Evolutionary conservation across 495 filamentous ascomycete genomes (phyloP).

Genomic region (Penicillium ucsense): DNA sequence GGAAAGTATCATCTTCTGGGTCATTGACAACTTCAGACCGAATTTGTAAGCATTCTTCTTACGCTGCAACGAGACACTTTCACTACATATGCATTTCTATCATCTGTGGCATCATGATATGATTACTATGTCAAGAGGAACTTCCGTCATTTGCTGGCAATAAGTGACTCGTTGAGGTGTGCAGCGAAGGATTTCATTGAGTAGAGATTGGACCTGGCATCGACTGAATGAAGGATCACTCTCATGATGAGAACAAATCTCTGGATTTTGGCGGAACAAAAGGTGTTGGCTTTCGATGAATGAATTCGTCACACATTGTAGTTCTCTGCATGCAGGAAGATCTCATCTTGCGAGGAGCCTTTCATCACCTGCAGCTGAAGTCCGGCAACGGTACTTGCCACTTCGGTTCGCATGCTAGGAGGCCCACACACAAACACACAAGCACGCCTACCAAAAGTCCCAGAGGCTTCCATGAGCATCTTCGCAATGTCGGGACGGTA

Average conservation of each 20-base stretch:
- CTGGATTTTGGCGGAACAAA: background rate
- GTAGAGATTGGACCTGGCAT: too few species aligned
- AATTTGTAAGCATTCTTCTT: background rate
- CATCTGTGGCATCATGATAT: too few species aligned
- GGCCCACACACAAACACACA: conserved; percentile 94
- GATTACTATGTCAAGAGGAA: too few species aligned
- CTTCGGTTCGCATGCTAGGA: conserved; percentile 75
- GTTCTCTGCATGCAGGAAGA: conserved; percentile 92
- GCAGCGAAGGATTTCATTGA: too few species aligned
- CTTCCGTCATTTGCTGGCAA: too few species aligned
- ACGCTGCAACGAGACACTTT: too few species aligned
- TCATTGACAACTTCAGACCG: background rate
- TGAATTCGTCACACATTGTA: conserved; percentile 58
- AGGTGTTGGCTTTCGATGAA: background rate
- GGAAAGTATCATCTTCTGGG: conserved; percentile 1
- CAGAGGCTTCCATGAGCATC: conserved; percentile 71
- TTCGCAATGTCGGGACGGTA: conserved; percentile 80
- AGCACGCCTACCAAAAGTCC: conserved; percentile 69
- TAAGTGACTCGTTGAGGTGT: too few species aligned
- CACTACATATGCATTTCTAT: too few species aligned
- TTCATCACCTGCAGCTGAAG: conserved; percentile 76
- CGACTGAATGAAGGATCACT: too few species aligned
- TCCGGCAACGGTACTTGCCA: conserved; percentile 70
- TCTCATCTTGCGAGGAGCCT: conserved; percentile 70
- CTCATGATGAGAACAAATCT: too few species aligned